phyloP scores from a whole-genome alignment of 2,329 filamentous ascomycete species.

The Didymella arachidicola region DNA sequence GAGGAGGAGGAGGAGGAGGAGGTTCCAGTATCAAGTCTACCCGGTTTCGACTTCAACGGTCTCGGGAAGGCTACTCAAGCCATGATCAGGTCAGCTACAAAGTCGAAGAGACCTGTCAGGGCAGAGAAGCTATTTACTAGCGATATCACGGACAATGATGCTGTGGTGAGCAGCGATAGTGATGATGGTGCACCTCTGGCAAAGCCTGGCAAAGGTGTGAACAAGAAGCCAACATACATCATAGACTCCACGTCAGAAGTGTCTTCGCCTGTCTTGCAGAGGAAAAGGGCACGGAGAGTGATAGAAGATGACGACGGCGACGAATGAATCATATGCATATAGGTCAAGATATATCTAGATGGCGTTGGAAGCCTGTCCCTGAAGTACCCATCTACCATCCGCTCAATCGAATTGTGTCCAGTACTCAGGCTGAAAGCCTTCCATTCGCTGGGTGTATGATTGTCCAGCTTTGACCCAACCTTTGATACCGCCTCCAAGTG shows the following conservation, averaged over 20 bases:
- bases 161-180: slow-evolving; percentile 46
- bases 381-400: not conserved
- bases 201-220: slow-evolving; percentile 19
- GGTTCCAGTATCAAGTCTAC: slow-evolving; percentile 44
- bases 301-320: slow-evolving; percentile 47
- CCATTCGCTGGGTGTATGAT: slow-evolving; percentile 50
- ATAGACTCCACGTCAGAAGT: slow-evolving; percentile 37
- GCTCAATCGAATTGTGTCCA: slow-evolving; percentile 51
- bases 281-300: slow-evolving; percentile 39
- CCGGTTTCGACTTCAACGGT: slow-evolving; percentile 36
- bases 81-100: slow-evolving; percentile 35
- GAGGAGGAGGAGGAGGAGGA: slow-evolving; percentile 42
- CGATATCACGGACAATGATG: slow-evolving; percentile 45
- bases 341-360: slow-evolving; percentile 2
- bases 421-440: slow-evolving; percentile 52
- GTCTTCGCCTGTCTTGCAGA: slow-evolving; percentile 32
- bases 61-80: slow-evolving; percentile 47
- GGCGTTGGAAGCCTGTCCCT: not conserved
- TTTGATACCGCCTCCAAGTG: slow-evolving; percentile 55
- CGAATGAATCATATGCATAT: slow-evolving; percentile 22
- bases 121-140: slow-evolving; percentile 48
- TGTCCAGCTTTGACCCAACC: slow-evolving; percentile 55
- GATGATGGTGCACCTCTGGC: slow-evolving; percentile 36
- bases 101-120: slow-evolving; percentile 30
- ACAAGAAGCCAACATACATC: slow-evolving; percentile 29